Evolutionary conservation across 2,329 filamentous ascomycete species (phyloP), one percentile per base, ranked within the genome.

Genomic region (Aureobasidium zeae): DNA sequence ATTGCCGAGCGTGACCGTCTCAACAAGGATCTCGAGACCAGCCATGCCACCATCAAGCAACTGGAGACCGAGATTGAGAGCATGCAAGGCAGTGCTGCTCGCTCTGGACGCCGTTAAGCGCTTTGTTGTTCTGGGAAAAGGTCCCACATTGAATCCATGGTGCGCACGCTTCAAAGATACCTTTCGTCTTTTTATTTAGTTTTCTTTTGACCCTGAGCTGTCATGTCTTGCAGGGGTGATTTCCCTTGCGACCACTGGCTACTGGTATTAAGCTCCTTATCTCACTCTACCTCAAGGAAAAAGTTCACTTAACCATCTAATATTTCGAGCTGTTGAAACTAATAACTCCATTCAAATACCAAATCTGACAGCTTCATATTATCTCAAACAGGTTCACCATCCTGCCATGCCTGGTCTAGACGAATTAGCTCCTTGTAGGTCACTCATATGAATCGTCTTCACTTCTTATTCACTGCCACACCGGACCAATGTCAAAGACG

Each of bases 21-120:
- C 71, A 98, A 98, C 81, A 98, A 98, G 80, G 91, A 98, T 63
- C 79, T 98, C 66, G 91, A 98, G 73, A 84, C 86, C 68, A 96
- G 89, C 55, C 93, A 98, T 61, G 89, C 91, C 45, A 65, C 70
- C 46, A 93, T 91, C 76, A 91, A 91, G 76, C 78, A 83, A 64
- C 75, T 93, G 57, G 91, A 98, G 71, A 73, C 76, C 55, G 91
- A 98, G 63, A 82, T 98, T 61, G 91, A 98, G 69, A 71, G 78
- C 55, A 85, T 96, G 79, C 89, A 96, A 54, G 69, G 58, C 37
- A 61, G 57, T 49, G 58, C 62, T 53, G 19, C 17, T 3, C 55
- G 57, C 43, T 34, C 50, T 36, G 51, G 51, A 17, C 49, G 51
- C 35, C 51, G 51, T 38, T 53, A 43, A 38, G 15, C 3, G 16